A percentile compares a stretch with the other conserved stretches of the same genome.
phyloP scores from a whole-genome alignment of 108 stramenopile genomes.

The Cylindrotheca closterium region DNA sequence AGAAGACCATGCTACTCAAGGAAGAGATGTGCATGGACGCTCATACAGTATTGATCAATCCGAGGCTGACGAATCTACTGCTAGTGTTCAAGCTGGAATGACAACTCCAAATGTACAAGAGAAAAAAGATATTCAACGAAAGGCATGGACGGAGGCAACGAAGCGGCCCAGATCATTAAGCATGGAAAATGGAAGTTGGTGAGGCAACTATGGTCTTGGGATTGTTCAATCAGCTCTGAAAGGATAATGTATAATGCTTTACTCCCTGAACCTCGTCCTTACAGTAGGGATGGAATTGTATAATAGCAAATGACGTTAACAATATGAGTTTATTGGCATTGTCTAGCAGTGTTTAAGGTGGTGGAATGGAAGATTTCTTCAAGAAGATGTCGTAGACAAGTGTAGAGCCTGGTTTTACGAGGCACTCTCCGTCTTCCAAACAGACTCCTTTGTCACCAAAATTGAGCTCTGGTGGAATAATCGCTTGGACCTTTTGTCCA shows the following conservation, averaged over 20 bases:
- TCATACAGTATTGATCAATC: neutral
- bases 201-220: too few relatives aligned
- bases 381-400: conserved; percentile 82
- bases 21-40: neutral
- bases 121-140: conserved; percentile 21
- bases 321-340: too few relatives aligned
- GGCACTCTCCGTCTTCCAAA: conserved; percentile 79
- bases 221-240: too few relatives aligned
- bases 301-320: too few relatives aligned
- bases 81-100: conserved; percentile 8
- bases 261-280: too few relatives aligned
- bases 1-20: conserved; percentile 24
- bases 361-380: conserved; percentile 79
- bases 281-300: too few relatives aligned
- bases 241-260: too few relatives aligned
- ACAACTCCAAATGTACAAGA: conserved; percentile 14
- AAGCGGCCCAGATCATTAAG: conserved; percentile 52
- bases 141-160: conserved; percentile 39
- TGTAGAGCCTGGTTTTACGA: conserved; percentile 83
- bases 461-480: conserved; percentile 76
- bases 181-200: conserved; percentile 64
- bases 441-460: conserved; percentile 86
- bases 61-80: conserved; percentile 2
- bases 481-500: conserved; percentile 85
- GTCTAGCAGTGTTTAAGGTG: too few relatives aligned